A percentile compares a stretch with the other conserved stretches of the same genome.
Conservation (phyloP, 768 basidiomycete species). For the Podaxis pistillaris region DNA sequence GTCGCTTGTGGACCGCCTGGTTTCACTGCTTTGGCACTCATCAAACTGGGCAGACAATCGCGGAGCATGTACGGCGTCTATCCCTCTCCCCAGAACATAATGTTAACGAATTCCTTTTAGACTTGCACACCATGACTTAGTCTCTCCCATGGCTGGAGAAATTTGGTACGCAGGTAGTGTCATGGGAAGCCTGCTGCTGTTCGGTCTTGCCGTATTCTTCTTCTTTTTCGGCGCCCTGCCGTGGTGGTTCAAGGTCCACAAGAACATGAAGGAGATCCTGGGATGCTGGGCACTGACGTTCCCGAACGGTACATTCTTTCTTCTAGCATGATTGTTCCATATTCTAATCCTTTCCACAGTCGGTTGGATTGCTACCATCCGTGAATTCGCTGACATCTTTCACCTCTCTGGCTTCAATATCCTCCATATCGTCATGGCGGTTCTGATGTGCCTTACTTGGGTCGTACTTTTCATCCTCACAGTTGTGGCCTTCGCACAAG, state of each 20-base stretch:
- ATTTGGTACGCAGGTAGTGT: constrained; percentile 44
- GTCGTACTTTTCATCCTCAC: constrained; percentile 40
- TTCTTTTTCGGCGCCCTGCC: constrained; percentile 43
- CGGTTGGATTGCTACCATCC: constrained; percentile 43
- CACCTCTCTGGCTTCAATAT: constrained; percentile 35
- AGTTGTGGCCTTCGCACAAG: constrained; percentile 37
- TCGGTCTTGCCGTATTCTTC: constrained; percentile 46
- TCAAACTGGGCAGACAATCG: constrained; percentile 40
- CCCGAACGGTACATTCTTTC: constrained; percentile 34
- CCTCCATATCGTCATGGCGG: constrained; percentile 38
- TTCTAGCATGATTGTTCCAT: neutral
- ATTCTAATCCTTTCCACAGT: constrained; percentile 21
- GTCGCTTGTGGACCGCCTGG: constrained; percentile 48
- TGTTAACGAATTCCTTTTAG: constrained; percentile 17
- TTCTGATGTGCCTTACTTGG: constrained; percentile 41
- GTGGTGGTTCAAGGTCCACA: constrained; percentile 50
- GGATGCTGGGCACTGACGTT: constrained; percentile 51
- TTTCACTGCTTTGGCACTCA: constrained; percentile 46
- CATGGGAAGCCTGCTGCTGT: constrained; percentile 37
- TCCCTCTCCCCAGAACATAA: neutral
- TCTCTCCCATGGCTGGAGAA: constrained; percentile 38
- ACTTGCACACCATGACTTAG: constrained; percentile 31
- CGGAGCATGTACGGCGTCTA: constrained; percentile 31
- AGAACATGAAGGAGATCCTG: constrained; percentile 42
- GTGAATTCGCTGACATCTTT: constrained; percentile 41